Evolutionary conservation across 2,329 filamentous ascomycete species (phyloP).

Genomic region (Penicillium glabrum): DNA sequence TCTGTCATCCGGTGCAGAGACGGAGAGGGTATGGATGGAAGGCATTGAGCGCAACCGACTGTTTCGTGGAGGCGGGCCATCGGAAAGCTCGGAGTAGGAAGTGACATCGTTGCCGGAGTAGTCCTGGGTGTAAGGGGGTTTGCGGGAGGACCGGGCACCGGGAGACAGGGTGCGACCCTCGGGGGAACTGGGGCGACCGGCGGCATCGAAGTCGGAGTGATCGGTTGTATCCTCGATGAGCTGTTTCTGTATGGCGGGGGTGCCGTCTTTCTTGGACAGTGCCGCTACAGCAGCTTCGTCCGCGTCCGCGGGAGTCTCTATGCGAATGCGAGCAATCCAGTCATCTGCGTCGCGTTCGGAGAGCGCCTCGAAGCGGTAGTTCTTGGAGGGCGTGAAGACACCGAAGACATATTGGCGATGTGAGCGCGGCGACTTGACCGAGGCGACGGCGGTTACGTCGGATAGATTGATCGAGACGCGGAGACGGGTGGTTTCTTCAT

Average conservation of each 20-base stretch:
- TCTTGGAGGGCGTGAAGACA: slow-evolving; percentile 85
- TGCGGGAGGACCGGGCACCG: slow-evolving; percentile 25
- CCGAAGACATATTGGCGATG: slow-evolving; percentile 87
- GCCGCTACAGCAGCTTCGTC: slow-evolving; percentile 79
- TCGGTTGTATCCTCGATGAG: slow-evolving; percentile 42
- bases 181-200: slow-evolving; percentile 34
- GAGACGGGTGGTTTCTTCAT: slow-evolving; percentile 83
- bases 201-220: slow-evolving; percentile 41
- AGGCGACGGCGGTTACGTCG: slow-evolving; percentile 86
- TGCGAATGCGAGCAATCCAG: slow-evolving; percentile 82
- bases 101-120: slow-evolving; percentile 67
- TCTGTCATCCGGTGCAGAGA: slow-evolving; percentile 29
- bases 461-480: slow-evolving; percentile 84
- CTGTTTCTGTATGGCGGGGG: slow-evolving; percentile 26
- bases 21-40: slow-evolving; percentile 30
- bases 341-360: slow-evolving; percentile 73
- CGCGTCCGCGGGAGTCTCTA: slow-evolving; percentile 79
- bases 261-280: slow-evolving; percentile 24
- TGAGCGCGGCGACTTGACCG: slow-evolving; percentile 84
- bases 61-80: slow-evolving; percentile 42
- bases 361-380: slow-evolving; percentile 83
- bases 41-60: slow-evolving; percentile 29
- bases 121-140: slow-evolving; percentile 45
- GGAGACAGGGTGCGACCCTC: slow-evolving; percentile 34
- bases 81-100: slow-evolving; percentile 86